Conservation (phyloP, 352 stramenopile species). For the Paralagenidium karlingii region DNA sequence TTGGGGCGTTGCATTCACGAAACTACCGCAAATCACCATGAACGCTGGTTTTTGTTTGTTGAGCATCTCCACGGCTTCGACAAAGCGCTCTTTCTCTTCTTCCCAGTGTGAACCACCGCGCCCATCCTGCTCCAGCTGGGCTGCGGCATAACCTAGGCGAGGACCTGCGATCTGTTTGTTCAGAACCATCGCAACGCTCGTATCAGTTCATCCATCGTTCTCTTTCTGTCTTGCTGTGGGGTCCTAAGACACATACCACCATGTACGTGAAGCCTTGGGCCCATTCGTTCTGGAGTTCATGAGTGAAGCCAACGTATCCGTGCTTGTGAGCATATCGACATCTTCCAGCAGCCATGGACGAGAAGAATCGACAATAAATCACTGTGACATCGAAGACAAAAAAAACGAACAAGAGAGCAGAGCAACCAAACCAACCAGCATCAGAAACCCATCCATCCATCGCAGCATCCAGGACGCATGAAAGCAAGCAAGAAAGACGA, state of each 20-base stretch:
- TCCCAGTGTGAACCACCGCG: constrained; percentile 34
- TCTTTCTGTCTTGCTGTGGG: no score
- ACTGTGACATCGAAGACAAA: no score
- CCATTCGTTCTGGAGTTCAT: constrained; percentile 72
- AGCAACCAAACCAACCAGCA: no score
- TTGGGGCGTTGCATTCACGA: constrained; percentile 23
- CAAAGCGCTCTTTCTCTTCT: constrained; percentile 22
- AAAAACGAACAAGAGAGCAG: not conserved
- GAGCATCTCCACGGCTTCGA: constrained; percentile 22
- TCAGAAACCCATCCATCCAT: no score
- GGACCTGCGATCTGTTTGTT: constrained; percentile 45
- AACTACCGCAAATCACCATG: constrained; percentile 52
- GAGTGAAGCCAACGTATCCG: constrained; percentile 45
- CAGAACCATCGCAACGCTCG: not conserved
- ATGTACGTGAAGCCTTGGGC: constrained; percentile 51
- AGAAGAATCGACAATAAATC: constrained; percentile 67
- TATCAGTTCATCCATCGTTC: no score
- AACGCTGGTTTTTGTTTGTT: constrained; percentile 45
- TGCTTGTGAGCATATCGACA: constrained; percentile 41
- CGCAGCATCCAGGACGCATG: not conserved
- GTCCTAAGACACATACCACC: no score
- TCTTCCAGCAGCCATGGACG: constrained; percentile 21
- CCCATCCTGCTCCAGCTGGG: constrained; percentile 15
- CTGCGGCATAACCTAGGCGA: constrained; percentile 18
- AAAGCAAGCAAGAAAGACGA: constrained; percentile 5